A percentile compares a stretch with the other conserved stretches of the same genome.
Conservation (phyloP, 768 basidiomycete species). For the Suillus sp. region DNA sequence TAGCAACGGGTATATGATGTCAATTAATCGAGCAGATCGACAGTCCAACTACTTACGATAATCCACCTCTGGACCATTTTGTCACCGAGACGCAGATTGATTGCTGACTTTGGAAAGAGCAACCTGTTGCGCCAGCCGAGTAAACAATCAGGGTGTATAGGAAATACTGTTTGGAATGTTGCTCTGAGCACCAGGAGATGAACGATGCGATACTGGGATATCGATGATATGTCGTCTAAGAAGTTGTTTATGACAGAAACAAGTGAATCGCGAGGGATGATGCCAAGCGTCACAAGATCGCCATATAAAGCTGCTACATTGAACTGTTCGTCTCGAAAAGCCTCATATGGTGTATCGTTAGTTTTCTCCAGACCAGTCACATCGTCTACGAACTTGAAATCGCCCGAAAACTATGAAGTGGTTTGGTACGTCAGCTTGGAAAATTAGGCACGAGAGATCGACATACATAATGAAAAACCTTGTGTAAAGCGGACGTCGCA, state of each 20-base stretch:
- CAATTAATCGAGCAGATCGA: neutral
- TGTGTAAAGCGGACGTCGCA: neutral
- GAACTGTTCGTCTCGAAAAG: neutral
- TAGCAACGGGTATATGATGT: neutral
- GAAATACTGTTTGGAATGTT: neutral
- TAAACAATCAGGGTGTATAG: neutral
- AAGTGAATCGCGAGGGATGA: neutral
- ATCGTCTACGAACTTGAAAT: neutral
- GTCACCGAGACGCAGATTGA: neutral
- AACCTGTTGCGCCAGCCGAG: slow-evolving; percentile 3
- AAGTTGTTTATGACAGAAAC: neutral
- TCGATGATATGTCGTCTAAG: neutral
- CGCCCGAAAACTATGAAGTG: neutral
- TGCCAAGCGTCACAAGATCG: slow-evolving; percentile 8
- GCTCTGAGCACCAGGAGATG: slow-evolving; percentile 11
- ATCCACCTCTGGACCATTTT: slow-evolving; percentile 12
- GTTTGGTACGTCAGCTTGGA: too few relatives aligned
- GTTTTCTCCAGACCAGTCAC: slow-evolving; percentile 10
- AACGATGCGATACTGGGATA: slow-evolving; percentile 9
- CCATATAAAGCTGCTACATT: slow-evolving; percentile 7
- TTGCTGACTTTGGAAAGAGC: neutral
- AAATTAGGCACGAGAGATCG: neutral
- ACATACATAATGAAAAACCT: slow-evolving; percentile 5
- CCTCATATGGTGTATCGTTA: neutral
- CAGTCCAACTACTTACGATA: slow-evolving; percentile 1